These are phyloP conservation scores for Chlamydomonas urium DNA, from an alignment of 139 green algal species.

Conservation along the genomic window DNA sequence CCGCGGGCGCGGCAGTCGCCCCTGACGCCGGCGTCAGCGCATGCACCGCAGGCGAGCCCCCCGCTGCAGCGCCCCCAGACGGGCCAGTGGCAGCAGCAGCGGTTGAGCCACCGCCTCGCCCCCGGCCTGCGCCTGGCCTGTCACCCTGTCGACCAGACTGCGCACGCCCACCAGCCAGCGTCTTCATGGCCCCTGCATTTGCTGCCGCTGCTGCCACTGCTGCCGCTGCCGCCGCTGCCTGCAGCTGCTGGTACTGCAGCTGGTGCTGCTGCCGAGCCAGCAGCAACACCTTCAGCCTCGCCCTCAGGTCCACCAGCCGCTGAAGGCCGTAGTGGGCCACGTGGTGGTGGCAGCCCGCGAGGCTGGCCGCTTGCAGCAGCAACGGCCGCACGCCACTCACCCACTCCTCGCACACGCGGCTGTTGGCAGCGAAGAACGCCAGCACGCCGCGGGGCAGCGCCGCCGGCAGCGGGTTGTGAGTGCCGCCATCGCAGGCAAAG, in stretches of 20 bases:
- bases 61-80: too few species aligned
- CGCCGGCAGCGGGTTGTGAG: constrained; percentile 6
- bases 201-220: constrained; percentile 2
- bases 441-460: constrained; percentile 16
- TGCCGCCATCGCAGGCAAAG: constrained; percentile 26
- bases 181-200: neutral
- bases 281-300: constrained; percentile 3
- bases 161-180: too few species aligned
- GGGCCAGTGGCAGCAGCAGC: too few species aligned
- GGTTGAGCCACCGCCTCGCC: too few species aligned
- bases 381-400: constrained; percentile 46
- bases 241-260: neutral
- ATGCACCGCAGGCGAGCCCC: too few species aligned
- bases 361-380: constrained; percentile 17
- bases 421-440: constrained; percentile 52
- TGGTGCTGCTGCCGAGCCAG: neutral
- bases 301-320: constrained; percentile 18
- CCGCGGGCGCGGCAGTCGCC: too few species aligned
- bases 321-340: constrained; percentile 13
- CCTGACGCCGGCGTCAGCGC: too few species aligned
- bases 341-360: constrained; percentile 16
- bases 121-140: too few species aligned
- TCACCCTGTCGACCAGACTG: too few species aligned
- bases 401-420: constrained; percentile 72
- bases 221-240: neutral